Evolutionary conservation across 192 early-diverging fungal genomes (phyloP), one percentile per base, ranked within the genome.

Genomic region (Coemansia sp.): DNA sequence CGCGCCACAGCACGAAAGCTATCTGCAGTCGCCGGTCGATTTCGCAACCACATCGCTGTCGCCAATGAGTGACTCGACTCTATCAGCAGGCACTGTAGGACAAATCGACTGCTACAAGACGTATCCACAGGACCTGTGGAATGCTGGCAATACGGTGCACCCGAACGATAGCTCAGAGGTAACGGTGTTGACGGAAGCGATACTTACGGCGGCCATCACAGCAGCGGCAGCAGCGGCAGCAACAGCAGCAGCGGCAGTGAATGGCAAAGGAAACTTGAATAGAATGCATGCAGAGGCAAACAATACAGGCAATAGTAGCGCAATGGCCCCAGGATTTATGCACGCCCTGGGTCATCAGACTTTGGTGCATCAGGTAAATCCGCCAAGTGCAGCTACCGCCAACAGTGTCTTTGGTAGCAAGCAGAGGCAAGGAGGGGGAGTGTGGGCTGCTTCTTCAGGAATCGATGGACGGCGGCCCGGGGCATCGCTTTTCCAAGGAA

Each of bases 331-430:
- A 51, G 48, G 48, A 23, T 51, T 51, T 51, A 51, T 51, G 48
- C 48, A 26, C 48, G 25, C 48, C 2, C 21, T 26, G 20, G 48
- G 48, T 51, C 48, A 51, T 51, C 48, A 51, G 48, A 51, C 48
- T 51, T 26, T 51, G 48, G 48, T 51, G 48, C 48, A 51, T 23
- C 48, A 51, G 48, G 48, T 3, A 51, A 51, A 51, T 51, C 48
- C 48, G 16, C 26, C 40, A 10, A 43, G 9, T 51, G 48, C 48
- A 51, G 48, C 48, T 8, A 26, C 21, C 23, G 48, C 23, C 48
- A 21, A 40, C 39, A 3, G 48, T 25, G 48, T 7, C 23, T 21
- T 51, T 26, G 13, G 25, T 13, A 40, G 39, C 39, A 40, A 40
- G 2, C 39, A 40, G 9, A 51, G 48, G 48, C 21, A 21, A 20